A percentile compares a stretch with the other conserved stretches of the same genome.
phyloP scores from a whole-genome alignment of 768 basidiomycete species.

The Boletus vermiculosoides region DNA sequence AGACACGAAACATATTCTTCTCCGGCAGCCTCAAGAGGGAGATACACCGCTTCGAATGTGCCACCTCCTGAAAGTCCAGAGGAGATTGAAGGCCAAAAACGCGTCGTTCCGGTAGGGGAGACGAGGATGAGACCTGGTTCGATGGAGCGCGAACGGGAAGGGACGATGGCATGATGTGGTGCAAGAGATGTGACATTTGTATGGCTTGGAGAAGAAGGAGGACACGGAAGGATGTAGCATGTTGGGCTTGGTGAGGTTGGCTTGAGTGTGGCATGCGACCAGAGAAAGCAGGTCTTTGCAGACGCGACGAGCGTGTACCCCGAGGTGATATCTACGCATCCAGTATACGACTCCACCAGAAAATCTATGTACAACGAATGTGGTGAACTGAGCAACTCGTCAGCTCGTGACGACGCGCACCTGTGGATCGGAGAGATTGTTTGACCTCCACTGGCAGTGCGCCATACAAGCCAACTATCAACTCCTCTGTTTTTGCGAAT shows the following conservation, averaged over 20 bases:
- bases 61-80: constrained; percentile 81
- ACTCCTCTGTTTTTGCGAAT: constrained; percentile 74
- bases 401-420: constrained; percentile 33
- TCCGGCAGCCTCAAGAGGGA: constrained; percentile 41
- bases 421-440: constrained; percentile 65
- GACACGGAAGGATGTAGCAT: constrained; percentile 81
- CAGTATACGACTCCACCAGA: constrained; percentile 62
- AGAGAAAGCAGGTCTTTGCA: constrained; percentile 73
- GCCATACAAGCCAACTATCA: constrained; percentile 65
- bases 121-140: constrained; percentile 88
- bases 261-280: constrained; percentile 75
- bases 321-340: constrained; percentile 67
- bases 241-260: constrained; percentile 58
- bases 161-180: constrained; percentile 55
- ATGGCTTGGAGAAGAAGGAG: constrained; percentile 41
- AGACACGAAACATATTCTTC: constrained; percentile 66
- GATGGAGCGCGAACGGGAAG: constrained; percentile 45
- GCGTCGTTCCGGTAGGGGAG: constrained; percentile 65
- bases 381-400: background rate
- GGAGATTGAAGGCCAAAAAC: constrained; percentile 88
- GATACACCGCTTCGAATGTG: constrained; percentile 49
- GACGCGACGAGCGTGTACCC: constrained; percentile 76
- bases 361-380: constrained; percentile 54
- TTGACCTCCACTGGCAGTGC: constrained; percentile 71
- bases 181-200: constrained; percentile 52